Evolutionary conservation across 169 alveolate genomes (phyloP).

Genomic region (Nephromyces sp.): DNA sequence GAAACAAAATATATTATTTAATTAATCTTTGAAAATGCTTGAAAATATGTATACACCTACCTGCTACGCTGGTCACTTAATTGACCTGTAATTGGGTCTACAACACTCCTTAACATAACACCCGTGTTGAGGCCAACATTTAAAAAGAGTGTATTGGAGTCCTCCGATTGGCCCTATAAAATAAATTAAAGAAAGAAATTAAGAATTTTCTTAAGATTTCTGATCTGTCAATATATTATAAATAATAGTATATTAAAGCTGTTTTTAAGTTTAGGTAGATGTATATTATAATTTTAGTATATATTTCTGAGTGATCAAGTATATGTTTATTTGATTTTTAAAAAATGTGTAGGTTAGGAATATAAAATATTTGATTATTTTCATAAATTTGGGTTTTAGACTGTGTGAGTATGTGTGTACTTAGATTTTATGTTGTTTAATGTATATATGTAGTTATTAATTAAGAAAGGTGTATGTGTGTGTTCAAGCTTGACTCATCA

Average conservation of each 20-base stretch:
- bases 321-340: no score
- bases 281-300: not conserved
- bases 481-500: not conserved
- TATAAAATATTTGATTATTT: no score
- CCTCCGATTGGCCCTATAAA: conserved; percentile 1
- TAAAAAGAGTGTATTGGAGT: conserved; percentile 48
- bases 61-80: conserved; percentile 83
- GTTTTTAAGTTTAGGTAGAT: not conserved
- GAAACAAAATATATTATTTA: no score
- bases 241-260: not conserved
- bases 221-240: not conserved
- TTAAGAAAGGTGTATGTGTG: not conserved
- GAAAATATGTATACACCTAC: no score
- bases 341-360: no score
- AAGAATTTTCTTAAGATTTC: not conserved
- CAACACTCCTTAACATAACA: conserved; percentile 80
- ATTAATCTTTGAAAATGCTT: no score
- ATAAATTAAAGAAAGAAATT: not conserved
- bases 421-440: no score
- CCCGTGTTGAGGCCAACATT: conserved; percentile 95
- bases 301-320: no score
- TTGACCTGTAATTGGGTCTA: conserved; percentile 87
- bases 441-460: not conserved
- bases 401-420: no score
- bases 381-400: no score